Percentiles rank a stretch among this genome's conserved stretches.
Conservation (phyloP, 257 asterid genomes). For the Jaltomata sinuosa region DNA sequence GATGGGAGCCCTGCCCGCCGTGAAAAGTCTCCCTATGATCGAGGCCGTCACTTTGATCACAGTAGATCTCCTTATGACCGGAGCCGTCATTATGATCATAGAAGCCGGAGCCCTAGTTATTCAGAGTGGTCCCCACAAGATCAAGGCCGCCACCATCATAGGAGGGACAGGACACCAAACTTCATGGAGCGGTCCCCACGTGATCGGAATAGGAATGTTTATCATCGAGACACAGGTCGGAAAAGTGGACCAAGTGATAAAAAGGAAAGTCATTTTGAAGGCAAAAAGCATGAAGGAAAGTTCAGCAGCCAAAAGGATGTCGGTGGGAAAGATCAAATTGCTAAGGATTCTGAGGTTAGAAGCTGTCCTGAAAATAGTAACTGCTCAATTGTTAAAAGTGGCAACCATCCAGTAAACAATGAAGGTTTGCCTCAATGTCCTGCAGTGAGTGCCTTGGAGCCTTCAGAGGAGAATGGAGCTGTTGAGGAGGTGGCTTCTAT, state of each 20-base stretch:
- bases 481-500: conserved; percentile 70
- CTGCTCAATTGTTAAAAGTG: conserved; percentile 33
- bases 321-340: conserved; percentile 34
- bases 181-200: conserved; percentile 53
- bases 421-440: conserved; percentile 35
- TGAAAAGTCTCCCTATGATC: conserved; percentile 42
- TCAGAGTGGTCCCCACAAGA: conserved; percentile 60
- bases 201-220: conserved; percentile 44
- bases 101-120: conserved; percentile 62
- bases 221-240: conserved; percentile 33
- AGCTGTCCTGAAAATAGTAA: conserved; percentile 28
- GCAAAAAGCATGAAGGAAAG: conserved; percentile 63
- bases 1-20: conserved; percentile 46
- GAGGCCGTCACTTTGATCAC: conserved; percentile 34
- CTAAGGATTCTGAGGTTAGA: conserved; percentile 45
- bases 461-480: conserved; percentile 48
- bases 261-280: conserved; percentile 32
- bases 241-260: conserved; percentile 51
- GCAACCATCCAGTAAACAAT: conserved; percentile 6
- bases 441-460: conserved; percentile 24
- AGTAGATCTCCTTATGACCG: conserved; percentile 79
- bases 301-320: conserved; percentile 33
- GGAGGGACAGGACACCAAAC: conserved; percentile 54
- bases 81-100: conserved; percentile 52
- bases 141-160: conserved; percentile 53